Base-by-base conservation (phyloP, 345 rosid species). In the Brassica nigra region DNA sequence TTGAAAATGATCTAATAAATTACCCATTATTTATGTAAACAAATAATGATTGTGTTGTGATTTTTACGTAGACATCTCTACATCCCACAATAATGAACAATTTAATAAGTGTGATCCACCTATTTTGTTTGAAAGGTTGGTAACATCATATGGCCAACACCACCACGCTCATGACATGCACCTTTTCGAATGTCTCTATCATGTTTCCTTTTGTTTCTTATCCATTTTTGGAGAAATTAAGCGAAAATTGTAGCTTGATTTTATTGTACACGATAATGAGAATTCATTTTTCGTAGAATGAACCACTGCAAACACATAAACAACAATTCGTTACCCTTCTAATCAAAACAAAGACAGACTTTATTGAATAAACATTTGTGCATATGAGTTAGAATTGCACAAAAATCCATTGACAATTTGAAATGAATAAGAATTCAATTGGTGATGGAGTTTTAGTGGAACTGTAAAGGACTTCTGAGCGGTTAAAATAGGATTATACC, bases 61-160 rank as follows among this genome's bases (percentile, higher is more conserved):
- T 6, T 61, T 61, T 44, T 14, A 68, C 20, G 80, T 62, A 68
- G 61, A 42, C n/a, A 69, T 69, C 23, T 70, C 28, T 2, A 62
- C 75, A 44, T 47, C 63, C 62, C 27, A 62, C 75, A 69, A 52
- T 47, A 69, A 70, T 28, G 80, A 77, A 49, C 52, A 62, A 62
- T 49, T 49, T 14, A 77, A 27, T n/a, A 70, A 36, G 71, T 77
- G 75, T 77, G 57, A 77, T 70, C 75, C 81, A 77, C 66, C 76
- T 8, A 20, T 49, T 36, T 77, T 77, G 42, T 52, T 39, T 9
- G 28, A 12, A 62, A 62, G 55, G 70, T 77, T 62, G 55, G 70
- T 36, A 77, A 62, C 70, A 77, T 47, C 44, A 70, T 47, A 70
- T 47, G 16, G 42, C 70, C 75, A 70, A 62, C 70, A 76, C 23